Evolutionary conservation across 1,284 basidiomycete genomes (phyloP), one percentile per base, ranked within the genome.

Genomic region (Trametes hirsuta): DNA sequence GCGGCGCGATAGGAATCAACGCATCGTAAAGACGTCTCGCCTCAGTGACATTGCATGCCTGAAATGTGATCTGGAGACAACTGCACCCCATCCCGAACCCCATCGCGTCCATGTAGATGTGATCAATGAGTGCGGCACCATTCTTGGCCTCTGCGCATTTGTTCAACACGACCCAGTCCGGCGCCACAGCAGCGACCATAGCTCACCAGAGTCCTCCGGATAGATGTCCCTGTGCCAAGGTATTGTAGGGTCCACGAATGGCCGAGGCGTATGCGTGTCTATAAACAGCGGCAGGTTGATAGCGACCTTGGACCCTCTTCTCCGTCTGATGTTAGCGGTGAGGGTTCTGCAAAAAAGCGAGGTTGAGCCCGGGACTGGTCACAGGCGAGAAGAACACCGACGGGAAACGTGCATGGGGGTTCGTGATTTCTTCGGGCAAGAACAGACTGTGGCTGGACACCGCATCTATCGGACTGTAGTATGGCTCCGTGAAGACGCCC

Each of bases 1-100:
- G 92, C 0, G 97, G 97, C 1, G 94, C 95, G 24, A 99, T 80
- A 4, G 97, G 97, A 21, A 97, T 88, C 47, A 99, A 81, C 24
- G 93, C 93, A 74, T 99, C 97, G 74, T 99, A 99, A 72, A 98
- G 86, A 52, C 91, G 82, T 68, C 95, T 84, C 5, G 97, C 97
- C 74, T 99, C 95, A 44, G 85, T 81, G 30, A 99, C 88, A 74
- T 95, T 94, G 76, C 93, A 97, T 0, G 95, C 92, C 75, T 99
- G 97, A 79, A 99, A 98, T 3, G 97, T 99, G 65, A 99, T 84
- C 72, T 99, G 97, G 52, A 99, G 80, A 76, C 97, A 99, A 72
- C 94, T 97, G 71, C 97, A 98, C 3, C 97, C 97, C 97, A 98
- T 99, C 46, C 97, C 97, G 75, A 99, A 99, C 24, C 96, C 97